These are phyloP conservation scores for Diaporthe sp. DNA, from an alignment of 2,329 filamentous ascomycete genomes.

Conservation along the genomic window DNA sequence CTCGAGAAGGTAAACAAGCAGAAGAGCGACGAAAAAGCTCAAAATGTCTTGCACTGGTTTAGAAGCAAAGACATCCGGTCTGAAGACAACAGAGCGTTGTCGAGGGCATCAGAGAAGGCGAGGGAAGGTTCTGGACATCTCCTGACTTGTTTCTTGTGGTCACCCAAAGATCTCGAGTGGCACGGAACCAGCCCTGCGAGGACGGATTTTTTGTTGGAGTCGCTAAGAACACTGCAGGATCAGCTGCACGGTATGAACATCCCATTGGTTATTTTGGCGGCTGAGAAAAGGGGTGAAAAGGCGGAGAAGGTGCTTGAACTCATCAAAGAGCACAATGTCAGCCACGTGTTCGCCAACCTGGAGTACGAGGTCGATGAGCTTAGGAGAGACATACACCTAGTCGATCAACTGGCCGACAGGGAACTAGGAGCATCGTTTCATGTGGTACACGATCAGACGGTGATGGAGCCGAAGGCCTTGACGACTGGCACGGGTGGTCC, in stretches of 20 bases:
- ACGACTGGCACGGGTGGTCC: conserved; percentile 37
- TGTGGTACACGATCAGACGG: conserved; percentile 40
- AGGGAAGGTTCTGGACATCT: conserved; percentile 33
- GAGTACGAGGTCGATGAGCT: conserved; percentile 43
- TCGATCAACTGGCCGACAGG: conserved; percentile 33
- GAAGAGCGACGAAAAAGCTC: conserved; percentile 6
- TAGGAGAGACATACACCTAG: conserved; percentile 39
- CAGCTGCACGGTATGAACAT: conserved; percentile 38
- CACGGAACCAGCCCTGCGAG: conserved; percentile 40
- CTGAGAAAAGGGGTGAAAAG: conserved; percentile 36
- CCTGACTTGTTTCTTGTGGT: conserved; percentile 40
- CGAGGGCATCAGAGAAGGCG: conserved; percentile 38
- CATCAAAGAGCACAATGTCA: conserved; percentile 36
- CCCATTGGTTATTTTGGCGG: conserved; percentile 38
- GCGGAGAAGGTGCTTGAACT: conserved; percentile 34
- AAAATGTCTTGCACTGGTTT: conserved; percentile 41
- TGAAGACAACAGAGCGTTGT: conserved; percentile 40
- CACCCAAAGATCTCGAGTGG: conserved; percentile 40
- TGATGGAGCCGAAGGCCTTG: conserved; percentile 37
- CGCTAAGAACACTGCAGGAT: conserved; percentile 35
- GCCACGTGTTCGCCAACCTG: conserved; percentile 40
- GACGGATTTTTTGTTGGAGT: conserved; percentile 40
- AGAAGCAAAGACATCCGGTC: conserved; percentile 40
- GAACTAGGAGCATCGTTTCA: conserved; percentile 30
- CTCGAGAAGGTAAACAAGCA: conserved; percentile 31